Evolutionary conservation across 2,329 filamentous ascomycete species (phyloP).

Genomic region (Trichoderma aggressivum): DNA sequence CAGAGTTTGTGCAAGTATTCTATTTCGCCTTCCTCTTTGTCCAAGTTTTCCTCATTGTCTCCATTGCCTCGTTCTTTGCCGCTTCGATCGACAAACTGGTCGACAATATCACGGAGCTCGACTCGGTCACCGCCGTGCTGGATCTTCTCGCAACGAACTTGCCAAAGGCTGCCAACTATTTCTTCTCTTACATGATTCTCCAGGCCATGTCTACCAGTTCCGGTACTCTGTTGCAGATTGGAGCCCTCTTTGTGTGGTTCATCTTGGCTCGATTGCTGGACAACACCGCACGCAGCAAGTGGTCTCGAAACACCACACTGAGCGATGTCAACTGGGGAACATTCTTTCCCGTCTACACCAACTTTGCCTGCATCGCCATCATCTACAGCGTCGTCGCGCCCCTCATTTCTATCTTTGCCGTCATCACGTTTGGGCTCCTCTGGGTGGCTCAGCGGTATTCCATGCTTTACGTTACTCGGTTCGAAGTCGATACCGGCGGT

Average conservation of each 20-base stretch:
- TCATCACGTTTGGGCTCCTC: constrained; percentile 85
- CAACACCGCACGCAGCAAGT: constrained; percentile 78
- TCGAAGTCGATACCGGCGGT: constrained; percentile 86
- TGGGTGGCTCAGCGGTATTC: constrained; percentile 98
- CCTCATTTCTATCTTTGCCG: constrained; percentile 86
- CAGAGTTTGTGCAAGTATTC: constrained; percentile 83
- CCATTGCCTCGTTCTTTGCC: constrained; percentile 70
- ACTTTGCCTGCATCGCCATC: constrained; percentile 87
- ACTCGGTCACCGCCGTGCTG: constrained; percentile 64
- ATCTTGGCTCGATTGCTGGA: constrained; percentile 77
- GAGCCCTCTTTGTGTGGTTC: constrained; percentile 77
- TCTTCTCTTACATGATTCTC: constrained; percentile 97
- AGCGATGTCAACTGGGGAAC: constrained; percentile 82
- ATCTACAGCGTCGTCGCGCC: constrained; percentile 89
- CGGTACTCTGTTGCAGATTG: constrained; percentile 79
- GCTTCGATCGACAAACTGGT: constrained; percentile 64
- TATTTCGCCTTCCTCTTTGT: constrained; percentile 95
- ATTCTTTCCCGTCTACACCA: constrained; percentile 95
- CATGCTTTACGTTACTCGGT: constrained; percentile 90
- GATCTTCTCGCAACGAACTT: constrained; percentile 72
- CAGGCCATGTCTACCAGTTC: constrained; percentile 90
- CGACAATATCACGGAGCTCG: constrained; percentile 41
- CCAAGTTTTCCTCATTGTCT: constrained; percentile 90
- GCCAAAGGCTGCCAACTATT: constrained; percentile 88
- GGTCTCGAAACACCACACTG: constrained; percentile 75